Base-by-base conservation (phyloP, 345 rosid genomes). In the Citrus medica region DNA sequence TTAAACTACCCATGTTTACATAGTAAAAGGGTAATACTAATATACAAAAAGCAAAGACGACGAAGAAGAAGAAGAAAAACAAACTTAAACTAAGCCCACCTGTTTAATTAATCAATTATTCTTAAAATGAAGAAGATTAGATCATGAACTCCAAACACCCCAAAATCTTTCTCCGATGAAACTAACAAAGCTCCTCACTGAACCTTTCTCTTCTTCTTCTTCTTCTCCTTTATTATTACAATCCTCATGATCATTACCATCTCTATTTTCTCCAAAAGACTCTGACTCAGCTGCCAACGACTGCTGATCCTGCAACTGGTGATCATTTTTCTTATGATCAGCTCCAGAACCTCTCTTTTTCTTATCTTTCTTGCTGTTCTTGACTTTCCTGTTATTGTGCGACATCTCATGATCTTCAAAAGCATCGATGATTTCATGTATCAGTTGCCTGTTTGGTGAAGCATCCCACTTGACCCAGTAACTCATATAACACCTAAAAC, bases 381-480 rank as follows among this genome's bases (percentile, higher is more conserved):
- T 75, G 25, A 53, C 40, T 63, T 72, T 83, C 48, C 81, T 84
- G 55, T 59, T 74, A 5, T 79, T 74, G 61, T 61, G 65, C 60
- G 16, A 17, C 76, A 69, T 58, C 73, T 88, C 79, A 22, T 77
- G 84, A 10, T 90, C 95, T 81, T 94, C 98, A 16, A 76, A 89
- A 63, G 91, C 92, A 74, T 94, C 98, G 77, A 92, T 89, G 78
- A 92, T 89, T 76, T 92, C 90, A 12, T 94, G 97, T 55, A 94
- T 94, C 22, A 91, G 89, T 73, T 94, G 88, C n/a, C 95, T 87
- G 69, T 87, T 91, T 7, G 95, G 93, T 2, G 98, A 94, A 19
- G 86, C 73, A 78, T 92, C 98, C 98, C 98, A 94, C 75, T 92
- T 80, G 76, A 84, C 87, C 97, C 98, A 94, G 82, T 87, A 94